phyloP scores from a whole-genome alignment of 2,329 filamentous ascomycete genomes.

The Fusarium denticulatum region DNA sequence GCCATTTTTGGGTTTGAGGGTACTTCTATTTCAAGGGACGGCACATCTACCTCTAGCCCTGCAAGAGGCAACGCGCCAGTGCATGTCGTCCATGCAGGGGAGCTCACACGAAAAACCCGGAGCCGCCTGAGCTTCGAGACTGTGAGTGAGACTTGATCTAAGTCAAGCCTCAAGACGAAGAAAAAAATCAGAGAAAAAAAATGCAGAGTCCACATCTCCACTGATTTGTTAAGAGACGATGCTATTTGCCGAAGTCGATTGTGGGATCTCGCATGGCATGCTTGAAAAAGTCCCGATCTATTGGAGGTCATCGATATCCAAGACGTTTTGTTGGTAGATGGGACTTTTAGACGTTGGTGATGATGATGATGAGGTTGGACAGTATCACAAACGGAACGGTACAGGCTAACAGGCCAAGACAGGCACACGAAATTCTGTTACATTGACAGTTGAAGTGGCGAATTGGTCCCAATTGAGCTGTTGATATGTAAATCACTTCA shows the following conservation, averaged over 20 bases:
- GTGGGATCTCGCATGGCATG: slow-evolving; percentile 3
- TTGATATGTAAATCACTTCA: slow-evolving; percentile 24
- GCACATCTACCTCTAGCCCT: slow-evolving; percentile 29
- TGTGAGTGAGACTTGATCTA: not conserved
- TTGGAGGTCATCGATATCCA: not conserved
- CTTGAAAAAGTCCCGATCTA: not conserved
- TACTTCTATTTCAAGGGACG: slow-evolving; percentile 11
- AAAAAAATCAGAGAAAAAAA: not conserved
- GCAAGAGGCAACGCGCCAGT: slow-evolving; percentile 19
- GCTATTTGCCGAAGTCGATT: slow-evolving; percentile 2
- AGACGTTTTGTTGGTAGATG: not conserved
- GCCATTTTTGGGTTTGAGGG: rapidly evolving
- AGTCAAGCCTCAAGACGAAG: not conserved
- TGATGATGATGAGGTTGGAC: not conserved
- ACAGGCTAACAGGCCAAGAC: not conserved
- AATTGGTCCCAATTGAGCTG: slow-evolving; percentile 15
- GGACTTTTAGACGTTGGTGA: too few relatives aligned
- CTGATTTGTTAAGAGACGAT: not conserved
- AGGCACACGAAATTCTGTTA: not conserved
- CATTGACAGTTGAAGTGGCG: slow-evolving; percentile 17
- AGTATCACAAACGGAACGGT: not conserved
- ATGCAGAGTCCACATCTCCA: slow-evolving; percentile 11
- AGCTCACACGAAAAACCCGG: slow-evolving; percentile 23
- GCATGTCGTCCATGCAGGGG: slow-evolving; percentile 37
- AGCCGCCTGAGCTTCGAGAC: slow-evolving; percentile 25